These are phyloP conservation scores for Aegilops umbellulata DNA, from an alignment of 176 grass and related monocot genomes.

Conservation along the genomic window DNA sequence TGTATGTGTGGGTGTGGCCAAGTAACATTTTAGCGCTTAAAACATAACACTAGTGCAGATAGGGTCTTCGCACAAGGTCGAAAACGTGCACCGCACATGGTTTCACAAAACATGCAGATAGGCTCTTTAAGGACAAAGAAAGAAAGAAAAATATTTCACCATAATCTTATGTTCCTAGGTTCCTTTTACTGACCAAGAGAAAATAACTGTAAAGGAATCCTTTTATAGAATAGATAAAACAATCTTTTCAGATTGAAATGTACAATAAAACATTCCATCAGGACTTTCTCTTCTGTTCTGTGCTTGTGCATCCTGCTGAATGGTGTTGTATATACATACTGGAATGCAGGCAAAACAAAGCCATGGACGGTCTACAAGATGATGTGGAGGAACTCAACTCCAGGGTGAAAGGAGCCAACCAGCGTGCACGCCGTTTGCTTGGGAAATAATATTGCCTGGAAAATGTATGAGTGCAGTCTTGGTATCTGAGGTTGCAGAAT, in stretches of 20 bases:
- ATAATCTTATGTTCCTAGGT: neutral
- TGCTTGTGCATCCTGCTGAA: neutral
- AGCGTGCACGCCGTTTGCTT: constrained; percentile 20
- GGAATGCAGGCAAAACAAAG: constrained; percentile 31
- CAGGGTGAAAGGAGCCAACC: constrained; percentile 44
- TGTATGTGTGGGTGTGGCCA: neutral
- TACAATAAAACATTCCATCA: neutral
- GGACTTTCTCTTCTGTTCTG: neutral
- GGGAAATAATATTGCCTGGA: constrained; percentile 15
- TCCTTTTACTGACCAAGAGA: neutral
- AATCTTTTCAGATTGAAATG: neutral
- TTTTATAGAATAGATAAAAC: neutral
- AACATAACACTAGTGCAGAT: neutral
- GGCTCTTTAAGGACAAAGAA: neutral
- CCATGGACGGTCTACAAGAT: constrained; percentile 17
- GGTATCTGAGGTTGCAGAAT: neutral
- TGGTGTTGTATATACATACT: neutral
- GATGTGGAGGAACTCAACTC: constrained; percentile 45
- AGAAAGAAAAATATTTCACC: neutral
- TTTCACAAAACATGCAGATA: too few species aligned
- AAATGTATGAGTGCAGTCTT: neutral
- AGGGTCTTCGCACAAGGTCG: too few species aligned
- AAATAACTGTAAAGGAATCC: neutral
- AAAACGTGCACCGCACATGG: too few species aligned
- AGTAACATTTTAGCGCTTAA: neutral